Conservation (phyloP, 2,329 filamentous ascomycete genomes). For the Ophiocordyceps camponoti-saundersi region DNA sequence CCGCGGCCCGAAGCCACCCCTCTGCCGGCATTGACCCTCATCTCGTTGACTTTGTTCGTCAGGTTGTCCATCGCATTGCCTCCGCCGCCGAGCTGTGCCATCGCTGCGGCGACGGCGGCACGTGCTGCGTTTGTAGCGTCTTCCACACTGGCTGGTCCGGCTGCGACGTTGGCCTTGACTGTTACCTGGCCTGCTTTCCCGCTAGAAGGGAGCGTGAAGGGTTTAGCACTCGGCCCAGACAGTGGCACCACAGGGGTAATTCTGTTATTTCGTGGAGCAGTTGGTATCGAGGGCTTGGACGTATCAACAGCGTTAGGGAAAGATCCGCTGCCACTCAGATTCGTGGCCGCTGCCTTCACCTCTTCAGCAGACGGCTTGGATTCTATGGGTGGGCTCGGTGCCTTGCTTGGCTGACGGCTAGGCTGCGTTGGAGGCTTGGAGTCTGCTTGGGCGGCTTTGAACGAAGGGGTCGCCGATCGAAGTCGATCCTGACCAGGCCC, state of each 20-base stretch:
- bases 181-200: constrained; percentile 12
- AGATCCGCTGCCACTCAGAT: constrained; percentile 18
- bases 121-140: constrained; percentile 60
- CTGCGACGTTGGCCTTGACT: constrained; percentile 18
- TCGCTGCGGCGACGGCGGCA: constrained; percentile 63
- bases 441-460: constrained; percentile 29
- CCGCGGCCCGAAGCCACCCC: constrained; percentile 31
- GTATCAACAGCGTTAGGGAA: constrained; percentile 18
- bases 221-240: constrained; percentile 24
- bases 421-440: constrained; percentile 33
- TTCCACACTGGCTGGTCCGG: constrained; percentile 26
- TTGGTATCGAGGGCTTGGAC: constrained; percentile 22
- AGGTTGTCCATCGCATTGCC: constrained; percentile 49
- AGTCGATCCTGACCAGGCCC: constrained; percentile 32
- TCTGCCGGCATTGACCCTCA: constrained; percentile 46
- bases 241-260: constrained; percentile 52
- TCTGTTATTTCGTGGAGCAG: constrained; percentile 32
- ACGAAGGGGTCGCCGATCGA: constrained; percentile 26
- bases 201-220: constrained; percentile 16
- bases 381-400: constrained; percentile 47
- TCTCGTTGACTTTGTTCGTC: constrained; percentile 59
- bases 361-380: constrained; percentile 44
- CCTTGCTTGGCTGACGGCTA: constrained; percentile 26
- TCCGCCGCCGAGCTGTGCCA: constrained; percentile 46
- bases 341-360: constrained; percentile 26